These are phyloP conservation scores for Alternaria alternata DNA, from an alignment of 2,329 filamentous ascomycete genomes.

Conservation along the genomic window DNA sequence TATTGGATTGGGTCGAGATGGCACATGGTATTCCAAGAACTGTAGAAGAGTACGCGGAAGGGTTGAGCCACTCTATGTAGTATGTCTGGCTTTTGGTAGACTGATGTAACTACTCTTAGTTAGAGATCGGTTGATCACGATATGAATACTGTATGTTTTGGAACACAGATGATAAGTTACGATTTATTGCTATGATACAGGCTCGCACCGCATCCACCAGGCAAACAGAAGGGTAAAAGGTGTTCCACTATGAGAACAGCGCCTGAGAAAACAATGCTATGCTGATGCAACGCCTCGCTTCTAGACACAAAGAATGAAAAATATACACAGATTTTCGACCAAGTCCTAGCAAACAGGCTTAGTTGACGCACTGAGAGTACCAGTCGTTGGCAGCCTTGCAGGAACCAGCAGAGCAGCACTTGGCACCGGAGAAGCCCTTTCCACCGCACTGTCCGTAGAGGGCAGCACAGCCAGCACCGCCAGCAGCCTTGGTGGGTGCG, in stretches of 20 bases:
- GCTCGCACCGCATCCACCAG: neutral
- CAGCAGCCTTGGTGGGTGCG: conserved; percentile 1
- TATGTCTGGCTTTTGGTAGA: neutral
- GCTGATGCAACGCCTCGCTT: neutral
- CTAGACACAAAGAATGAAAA: neutral
- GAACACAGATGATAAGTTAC: neutral
- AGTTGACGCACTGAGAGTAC: conserved; percentile 28
- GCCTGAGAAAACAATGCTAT: neutral
- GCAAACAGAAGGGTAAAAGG: neutral
- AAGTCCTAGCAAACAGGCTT: neutral
- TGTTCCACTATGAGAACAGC: neutral
- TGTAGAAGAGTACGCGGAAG: neutral
- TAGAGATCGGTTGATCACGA: neutral
- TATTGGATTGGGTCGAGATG: neutral
- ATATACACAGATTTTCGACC: neutral
- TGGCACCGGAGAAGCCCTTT: conserved; percentile 21
- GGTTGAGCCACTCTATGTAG: neutral
- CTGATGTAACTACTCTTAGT: neutral
- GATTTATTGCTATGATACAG: neutral
- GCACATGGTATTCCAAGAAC: neutral
- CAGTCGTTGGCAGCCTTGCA: conserved; percentile 28
- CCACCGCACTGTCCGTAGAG: conserved; percentile 28
- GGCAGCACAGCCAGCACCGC: conserved; percentile 14
- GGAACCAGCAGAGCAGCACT: conserved; percentile 23
- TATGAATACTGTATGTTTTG: neutral